Evolutionary conservation across 75 land plant species (phyloP).

Genomic region (Pinus taeda): DNA sequence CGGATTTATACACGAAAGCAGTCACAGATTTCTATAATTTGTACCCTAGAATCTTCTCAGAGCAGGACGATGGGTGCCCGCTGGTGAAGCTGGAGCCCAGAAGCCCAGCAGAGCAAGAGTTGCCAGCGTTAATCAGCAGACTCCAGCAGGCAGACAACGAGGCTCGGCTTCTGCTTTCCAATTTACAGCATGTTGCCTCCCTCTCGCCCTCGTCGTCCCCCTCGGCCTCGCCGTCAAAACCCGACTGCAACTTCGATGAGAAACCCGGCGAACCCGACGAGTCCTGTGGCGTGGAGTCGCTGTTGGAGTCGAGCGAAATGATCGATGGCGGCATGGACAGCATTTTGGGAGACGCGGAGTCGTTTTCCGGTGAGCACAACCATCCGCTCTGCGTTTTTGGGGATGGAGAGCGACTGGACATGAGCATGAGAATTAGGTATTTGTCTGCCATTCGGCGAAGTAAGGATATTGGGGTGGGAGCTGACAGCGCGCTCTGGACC

Average conservation of each 20-base stretch:
- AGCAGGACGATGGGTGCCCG: neutral
- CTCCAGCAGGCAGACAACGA: neutral
- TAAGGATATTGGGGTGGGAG: neutral
- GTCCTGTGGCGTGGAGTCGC: constrained; percentile 26
- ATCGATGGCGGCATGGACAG: constrained; percentile 40
- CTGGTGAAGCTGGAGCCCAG: neutral
- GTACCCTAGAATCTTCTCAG: neutral
- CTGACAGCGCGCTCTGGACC: constrained; percentile 4
- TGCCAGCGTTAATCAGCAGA: neutral
- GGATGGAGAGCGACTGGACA: neutral
- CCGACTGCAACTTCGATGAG: neutral
- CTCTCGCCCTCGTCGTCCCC: constrained; percentile 7
- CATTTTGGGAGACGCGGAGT: constrained; percentile 23
- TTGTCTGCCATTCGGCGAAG: neutral
- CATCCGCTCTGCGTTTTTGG: neutral
- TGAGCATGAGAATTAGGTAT: neutral
- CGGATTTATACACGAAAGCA: neutral
- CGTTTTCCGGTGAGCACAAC: neutral
- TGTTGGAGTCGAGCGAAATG: constrained; percentile 22
- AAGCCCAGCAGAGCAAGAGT: constrained; percentile 1
- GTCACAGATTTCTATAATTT: neutral
- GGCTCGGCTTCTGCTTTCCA: neutral
- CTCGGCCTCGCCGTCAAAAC: neutral
- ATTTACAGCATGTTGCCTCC: neutral
- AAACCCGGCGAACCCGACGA: neutral